These are phyloP conservation scores for Kwoniella dejecticola DNA, from an alignment of 768 basidiomycete genomes.

Conservation along the genomic window DNA sequence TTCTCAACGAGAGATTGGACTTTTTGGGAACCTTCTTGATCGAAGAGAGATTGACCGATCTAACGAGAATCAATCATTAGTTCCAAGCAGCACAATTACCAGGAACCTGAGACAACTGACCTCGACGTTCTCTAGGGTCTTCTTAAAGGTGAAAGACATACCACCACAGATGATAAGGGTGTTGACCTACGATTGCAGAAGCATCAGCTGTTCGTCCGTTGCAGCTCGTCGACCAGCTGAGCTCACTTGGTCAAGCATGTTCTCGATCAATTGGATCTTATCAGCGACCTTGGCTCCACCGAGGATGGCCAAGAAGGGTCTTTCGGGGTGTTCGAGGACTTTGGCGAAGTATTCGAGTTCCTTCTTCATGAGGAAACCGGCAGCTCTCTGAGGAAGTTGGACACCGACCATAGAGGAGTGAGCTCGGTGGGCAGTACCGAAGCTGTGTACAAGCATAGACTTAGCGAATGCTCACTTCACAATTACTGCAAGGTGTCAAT, in stretches of 20 bases:
- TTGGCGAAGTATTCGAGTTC: conserved; percentile 99
- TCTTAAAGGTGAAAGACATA: conserved; percentile 99
- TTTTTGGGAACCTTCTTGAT: conserved; percentile 82
- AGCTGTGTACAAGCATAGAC: conserved; percentile 52
- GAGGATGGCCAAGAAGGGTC: conserved; percentile 96
- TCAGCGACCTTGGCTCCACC: conserved; percentile 99
- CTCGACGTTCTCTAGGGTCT: conserved; percentile 74
- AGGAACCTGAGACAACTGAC: too few relatives aligned
- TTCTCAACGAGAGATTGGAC: conserved; percentile 81
- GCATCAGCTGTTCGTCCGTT: conserved; percentile 3
- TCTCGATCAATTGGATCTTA: conserved; percentile 98
- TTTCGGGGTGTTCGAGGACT: conserved; percentile 88
- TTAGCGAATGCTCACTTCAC: background rate
- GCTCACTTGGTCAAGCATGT: conserved; percentile 92
- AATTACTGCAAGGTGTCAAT: background rate
- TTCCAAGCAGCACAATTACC: too few relatives aligned
- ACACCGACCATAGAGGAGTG: conserved; percentile 99
- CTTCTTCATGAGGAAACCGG: conserved; percentile 97
- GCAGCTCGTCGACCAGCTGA: background rate
- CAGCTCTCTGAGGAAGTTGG: conserved; percentile 84
- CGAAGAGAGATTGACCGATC: conserved; percentile 96
- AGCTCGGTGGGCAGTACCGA: conserved; percentile 96
- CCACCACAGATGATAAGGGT: conserved; percentile 95
- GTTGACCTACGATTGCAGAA: conserved; percentile 66
- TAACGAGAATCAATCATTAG: conserved; percentile 48